Conservation (phyloP, 306 rosid species). For the Cicer cuneatum region DNA sequence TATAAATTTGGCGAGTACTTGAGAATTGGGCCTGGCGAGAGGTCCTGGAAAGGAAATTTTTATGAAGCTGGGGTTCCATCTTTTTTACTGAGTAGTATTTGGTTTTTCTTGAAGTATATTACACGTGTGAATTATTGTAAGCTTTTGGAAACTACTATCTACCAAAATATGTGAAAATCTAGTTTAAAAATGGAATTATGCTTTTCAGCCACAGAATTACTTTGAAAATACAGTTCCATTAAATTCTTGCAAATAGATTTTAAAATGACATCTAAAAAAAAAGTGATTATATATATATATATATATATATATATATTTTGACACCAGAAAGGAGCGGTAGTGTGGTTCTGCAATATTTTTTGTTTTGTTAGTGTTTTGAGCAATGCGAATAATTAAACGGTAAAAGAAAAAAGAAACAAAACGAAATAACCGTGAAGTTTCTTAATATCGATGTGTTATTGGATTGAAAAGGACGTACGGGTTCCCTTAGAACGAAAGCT, state of each 20-base stretch:
- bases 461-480: slow-evolving; percentile 16
- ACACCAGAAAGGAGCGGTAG: background rate
- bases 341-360: background rate
- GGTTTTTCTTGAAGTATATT: background rate
- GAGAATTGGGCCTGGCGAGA: background rate
- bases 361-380: background rate
- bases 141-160: background rate
- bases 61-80: background rate
- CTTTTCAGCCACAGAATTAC: background rate
- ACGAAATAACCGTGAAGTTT: slow-evolving; percentile 52
- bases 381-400: background rate
- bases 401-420: slow-evolving; percentile 11
- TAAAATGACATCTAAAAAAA: too few species aligned
- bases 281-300: too few species aligned
- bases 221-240: too few species aligned
- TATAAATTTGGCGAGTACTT: background rate
- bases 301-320: too few species aligned
- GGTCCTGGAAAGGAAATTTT: background rate
- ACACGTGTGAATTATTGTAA: background rate
- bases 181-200: background rate
- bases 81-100: background rate
- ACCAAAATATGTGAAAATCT: background rate
- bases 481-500: background rate
- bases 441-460: slow-evolving; percentile 21
- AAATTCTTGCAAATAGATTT: too few species aligned